Conservation (phyloP, 345 rosid species). For the Microthlaspi erraticum region DNA sequence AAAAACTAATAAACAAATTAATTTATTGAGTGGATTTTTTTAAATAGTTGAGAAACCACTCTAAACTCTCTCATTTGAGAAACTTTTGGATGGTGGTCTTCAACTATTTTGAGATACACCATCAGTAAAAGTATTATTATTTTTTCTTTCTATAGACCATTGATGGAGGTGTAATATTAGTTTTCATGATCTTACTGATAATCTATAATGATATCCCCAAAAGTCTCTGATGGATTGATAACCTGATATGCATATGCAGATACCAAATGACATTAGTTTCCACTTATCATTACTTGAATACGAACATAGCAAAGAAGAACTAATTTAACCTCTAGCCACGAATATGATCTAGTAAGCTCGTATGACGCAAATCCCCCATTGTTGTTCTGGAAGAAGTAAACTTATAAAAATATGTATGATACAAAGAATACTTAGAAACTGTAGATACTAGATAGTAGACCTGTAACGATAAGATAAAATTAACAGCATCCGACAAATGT, state of each 20-base stretch:
- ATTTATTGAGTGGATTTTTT: too few relatives aligned
- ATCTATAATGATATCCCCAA: conserved; percentile 72
- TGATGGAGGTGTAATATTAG: not conserved
- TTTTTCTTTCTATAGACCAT: too few relatives aligned
- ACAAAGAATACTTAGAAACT: not conserved
- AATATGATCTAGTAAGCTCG: conserved; percentile 76
- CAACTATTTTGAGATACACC: too few relatives aligned
- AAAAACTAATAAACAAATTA: too few relatives aligned
- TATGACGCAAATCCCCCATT: conserved; percentile 82
- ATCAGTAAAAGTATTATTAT: too few relatives aligned
- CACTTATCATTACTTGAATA: not conserved
- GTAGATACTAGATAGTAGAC: conserved; percentile 26
- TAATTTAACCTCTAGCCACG: conserved; percentile 61
- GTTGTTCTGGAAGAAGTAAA: conserved; percentile 46
- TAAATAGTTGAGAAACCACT: too few relatives aligned
- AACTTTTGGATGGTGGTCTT: too few relatives aligned
- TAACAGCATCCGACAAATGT: conserved; percentile 57
- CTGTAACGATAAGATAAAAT: conserved; percentile 65
- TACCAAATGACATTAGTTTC: not conserved
- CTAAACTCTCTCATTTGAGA: too few relatives aligned
- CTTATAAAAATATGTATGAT: not conserved
- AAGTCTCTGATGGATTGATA: conserved; percentile 69
- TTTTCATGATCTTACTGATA: conserved; percentile 61
- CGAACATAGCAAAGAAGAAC: not conserved
- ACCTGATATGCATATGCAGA: conserved; percentile 44